Percentiles rank a stretch among this genome's conserved stretches.
These are phyloP conservation scores for Pezicula neosporulosa DNA, from an alignment of 2,329 filamentous ascomycete species.

Conservation along the genomic window DNA sequence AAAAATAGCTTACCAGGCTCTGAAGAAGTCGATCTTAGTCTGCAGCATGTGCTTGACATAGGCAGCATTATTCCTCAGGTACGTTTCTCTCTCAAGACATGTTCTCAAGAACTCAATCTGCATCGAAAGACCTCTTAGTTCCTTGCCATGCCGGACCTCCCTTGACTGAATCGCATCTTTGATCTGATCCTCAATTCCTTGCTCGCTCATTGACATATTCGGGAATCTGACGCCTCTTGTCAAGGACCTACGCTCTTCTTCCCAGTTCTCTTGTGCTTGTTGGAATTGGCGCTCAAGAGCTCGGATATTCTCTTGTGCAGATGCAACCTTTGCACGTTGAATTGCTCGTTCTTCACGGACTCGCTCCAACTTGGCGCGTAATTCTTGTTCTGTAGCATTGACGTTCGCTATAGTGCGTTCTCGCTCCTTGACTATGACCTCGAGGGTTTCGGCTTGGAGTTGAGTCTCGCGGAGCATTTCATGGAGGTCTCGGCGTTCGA, in stretches of 20 bases:
- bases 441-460: conserved; percentile 64
- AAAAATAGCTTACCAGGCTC: conserved; percentile 73
- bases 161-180: conserved; percentile 29
- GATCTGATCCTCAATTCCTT: conserved; percentile 34
- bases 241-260: conserved; percentile 40
- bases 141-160: conserved; percentile 67
- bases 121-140: conserved; percentile 78
- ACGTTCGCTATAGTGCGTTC: conserved; percentile 61
- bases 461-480: conserved; percentile 59
- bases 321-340: conserved; percentile 16
- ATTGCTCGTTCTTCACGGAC: conserved; percentile 62
- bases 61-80: conserved; percentile 74
- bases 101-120: conserved; percentile 91
- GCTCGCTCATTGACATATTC: conserved; percentile 34
- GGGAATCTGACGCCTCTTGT: conserved; percentile 33
- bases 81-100: conserved; percentile 74
- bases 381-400: conserved; percentile 51
- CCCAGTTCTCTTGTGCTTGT: conserved; percentile 38
- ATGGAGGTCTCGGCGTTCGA: conserved; percentile 58
- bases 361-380: conserved; percentile 66
- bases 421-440: conserved; percentile 67
- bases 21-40: conserved; percentile 76
- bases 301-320: conserved; percentile 19
- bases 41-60: conserved; percentile 85
- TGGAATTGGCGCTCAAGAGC: conserved; percentile 34